These are phyloP conservation scores for Sclerotiophoma versabilis DNA, from an alignment of 2,329 filamentous ascomycete genomes.

Conservation along the genomic window DNA sequence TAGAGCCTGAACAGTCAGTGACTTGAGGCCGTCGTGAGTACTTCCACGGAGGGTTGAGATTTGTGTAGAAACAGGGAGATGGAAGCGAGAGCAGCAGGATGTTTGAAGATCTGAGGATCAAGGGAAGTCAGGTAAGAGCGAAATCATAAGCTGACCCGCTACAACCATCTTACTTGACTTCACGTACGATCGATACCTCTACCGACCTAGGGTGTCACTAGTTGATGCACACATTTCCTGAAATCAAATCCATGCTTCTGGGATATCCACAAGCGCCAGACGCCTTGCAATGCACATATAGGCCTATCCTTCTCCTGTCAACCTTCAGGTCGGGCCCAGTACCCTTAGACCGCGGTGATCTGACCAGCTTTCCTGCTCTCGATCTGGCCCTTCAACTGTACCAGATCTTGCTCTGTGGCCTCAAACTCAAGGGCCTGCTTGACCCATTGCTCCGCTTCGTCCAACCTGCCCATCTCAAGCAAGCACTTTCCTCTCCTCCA, in stretches of 20 bases:
- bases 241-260: conserved; percentile 13
- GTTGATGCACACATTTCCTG: neutral
- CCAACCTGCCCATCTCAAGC: conserved; percentile 85
- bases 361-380: conserved; percentile 51
- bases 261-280: conserved; percentile 23
- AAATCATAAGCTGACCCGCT: neutral
- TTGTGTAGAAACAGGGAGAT: too few relatives aligned
- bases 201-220: neutral
- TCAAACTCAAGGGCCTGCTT: conserved; percentile 81
- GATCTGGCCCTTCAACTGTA: conserved; percentile 51
- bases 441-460: conserved; percentile 84
- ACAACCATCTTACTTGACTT: neutral
- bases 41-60: too few relatives aligned
- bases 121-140: neutral
- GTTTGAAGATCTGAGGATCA: neutral
- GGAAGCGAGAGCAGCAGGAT: too few relatives aligned
- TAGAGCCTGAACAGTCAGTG: too few relatives aligned
- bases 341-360: neutral
- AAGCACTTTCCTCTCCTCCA: conserved; percentile 86
- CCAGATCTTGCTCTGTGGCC: conserved; percentile 60
- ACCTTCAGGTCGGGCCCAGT: neutral
- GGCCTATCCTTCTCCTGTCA: neutral
- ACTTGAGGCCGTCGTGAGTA: too few relatives aligned
- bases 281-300: conserved; percentile 31
- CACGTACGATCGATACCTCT: neutral